Base-by-base conservation (phyloP, 2,329 filamentous ascomycete species). In the Plenodomus lindquistii region DNA sequence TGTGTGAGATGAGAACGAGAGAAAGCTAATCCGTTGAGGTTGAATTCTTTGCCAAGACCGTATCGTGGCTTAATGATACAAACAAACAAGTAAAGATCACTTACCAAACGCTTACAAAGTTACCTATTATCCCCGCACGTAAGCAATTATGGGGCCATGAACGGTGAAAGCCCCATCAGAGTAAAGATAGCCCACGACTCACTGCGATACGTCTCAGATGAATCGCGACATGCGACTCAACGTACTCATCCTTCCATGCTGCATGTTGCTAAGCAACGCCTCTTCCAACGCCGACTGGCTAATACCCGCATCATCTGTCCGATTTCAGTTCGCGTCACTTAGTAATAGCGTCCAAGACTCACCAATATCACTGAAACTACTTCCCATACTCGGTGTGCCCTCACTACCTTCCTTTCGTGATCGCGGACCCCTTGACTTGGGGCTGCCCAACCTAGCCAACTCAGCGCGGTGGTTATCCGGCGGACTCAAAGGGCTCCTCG, bases 301-400 rank as follows among this genome's bases (percentile, higher is more conserved):
- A 15, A 93, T 85, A 16, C 88, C 90, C 16, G 87, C 85, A 77
- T 92, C 89, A 31, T 31, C 27, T 89, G 17, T 27, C 16, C 24
- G 15, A 37, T 39, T 9, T 45, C 34, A 40, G 53, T 55, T 46
- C 46, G 53, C 29, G 43, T 45, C 13, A 21, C 37, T 20, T 31
- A 21, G 37, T 20, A 19, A 7, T n/a, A 42, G 7, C 3, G 13
- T 11, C 29, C 21, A 16, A 36, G 35, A 62, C 66, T 57, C 70
- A 81, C 88, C 88, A 67, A 95, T 79, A 74, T 94, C 90, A 71
- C 88, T 93, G 63, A 91, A 94, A 61, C 88, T 92, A 69, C 89
- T 93, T 1, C 89, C 88, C 66, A 72, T 72, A 36, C 69, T 72
- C 13, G 67, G 68, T 2, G 66, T 66, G 1, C 67, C 69, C 37